phyloP scores from a whole-genome alignment of 331 rosid genomes.

The Ulmus americana region DNA sequence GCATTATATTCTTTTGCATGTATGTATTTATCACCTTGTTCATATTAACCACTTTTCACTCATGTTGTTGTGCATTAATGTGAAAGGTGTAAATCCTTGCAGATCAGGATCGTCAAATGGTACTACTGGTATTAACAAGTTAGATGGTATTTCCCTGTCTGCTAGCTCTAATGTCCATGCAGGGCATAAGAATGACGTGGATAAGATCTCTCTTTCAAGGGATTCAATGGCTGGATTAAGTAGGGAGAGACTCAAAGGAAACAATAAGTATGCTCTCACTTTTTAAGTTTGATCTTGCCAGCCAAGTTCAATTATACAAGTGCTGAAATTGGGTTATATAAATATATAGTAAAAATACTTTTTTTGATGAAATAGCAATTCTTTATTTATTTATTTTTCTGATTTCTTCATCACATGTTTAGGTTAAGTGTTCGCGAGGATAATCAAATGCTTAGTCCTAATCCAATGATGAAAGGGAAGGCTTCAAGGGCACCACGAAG shows the following conservation, averaged over 20 bases:
- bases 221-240: slow-evolving; percentile 47
- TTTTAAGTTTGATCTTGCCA: slow-evolving; percentile 18
- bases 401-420: slow-evolving; percentile 13
- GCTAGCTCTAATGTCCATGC: slow-evolving; percentile 39
- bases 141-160: slow-evolving; percentile 46
- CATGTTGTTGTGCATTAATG: not conserved
- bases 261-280: slow-evolving; percentile 46
- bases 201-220: slow-evolving; percentile 46
- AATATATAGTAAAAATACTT: slow-evolving; percentile 10
- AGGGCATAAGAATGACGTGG: slow-evolving; percentile 48
- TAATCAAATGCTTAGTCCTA: slow-evolving; percentile 37
- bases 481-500: slow-evolving; percentile 67
- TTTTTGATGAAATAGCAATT: slow-evolving; percentile 3
- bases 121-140: slow-evolving; percentile 39
- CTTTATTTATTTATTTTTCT: slow-evolving; percentile 6
- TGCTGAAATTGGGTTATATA: not conserved
- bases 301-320: not conserved
- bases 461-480: slow-evolving; percentile 55
- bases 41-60: not conserved
- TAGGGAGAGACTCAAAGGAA: slow-evolving; percentile 58
- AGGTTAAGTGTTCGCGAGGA: slow-evolving; percentile 56
- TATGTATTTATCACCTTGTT: not conserved
- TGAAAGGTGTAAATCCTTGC: slow-evolving; percentile 22
- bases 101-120: slow-evolving; percentile 53
- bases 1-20: not conserved